Evolutionary conservation across 225 moss, liverwort and hornwort genomes (phyloP), one percentile per base, ranked within the genome.

Genomic region (Asterella californica): DNA sequence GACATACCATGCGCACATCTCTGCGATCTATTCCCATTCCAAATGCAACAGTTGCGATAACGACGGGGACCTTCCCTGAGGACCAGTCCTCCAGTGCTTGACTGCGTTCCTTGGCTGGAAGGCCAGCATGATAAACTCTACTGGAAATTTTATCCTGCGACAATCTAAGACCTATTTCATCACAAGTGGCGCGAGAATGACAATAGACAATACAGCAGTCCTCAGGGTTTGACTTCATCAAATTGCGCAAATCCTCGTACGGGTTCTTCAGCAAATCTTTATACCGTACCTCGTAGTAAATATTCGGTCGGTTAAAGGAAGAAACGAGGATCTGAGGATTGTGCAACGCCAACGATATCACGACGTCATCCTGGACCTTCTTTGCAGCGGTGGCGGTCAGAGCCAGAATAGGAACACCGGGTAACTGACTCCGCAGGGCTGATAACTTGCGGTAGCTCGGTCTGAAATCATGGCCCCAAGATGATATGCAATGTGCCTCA

Each of bases 381-480:
- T 85, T 91, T 18, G 92, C 85, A 83, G 92, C 92, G 73, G 92
- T 93, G 48, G 92, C 92, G 25, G 92, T 93, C 68, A 93, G 72
- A 42, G 92, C 92, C 75, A 93, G 50, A 45, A 93, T 86, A 42
- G 92, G 91, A 76, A 90, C 84, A 53, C 81, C 88, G 46, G 92
- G 87, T 73, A 93, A 87, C 70, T 78, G 83, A 72, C 32, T 82
- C 70, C 90, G 86, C 60, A 93, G 77, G 72, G 83, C 78, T 38
- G 92, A 88, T 78, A 93, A 86, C 45, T 91, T 93, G 66, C 92
- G 88, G 74, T 91, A 93, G 82, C 92, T 93, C 70, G 92, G 92
- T 76, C 92, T 90, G 76, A 92, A 92, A 83, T 92, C 92, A 72
- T 93, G 92, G 79, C 91, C 92, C 91, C 92, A 93, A 27, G 90